These are phyloP conservation scores for Madurella mycetomatis DNA, from an alignment of 2,329 filamentous ascomycete species.

Conservation along the genomic window DNA sequence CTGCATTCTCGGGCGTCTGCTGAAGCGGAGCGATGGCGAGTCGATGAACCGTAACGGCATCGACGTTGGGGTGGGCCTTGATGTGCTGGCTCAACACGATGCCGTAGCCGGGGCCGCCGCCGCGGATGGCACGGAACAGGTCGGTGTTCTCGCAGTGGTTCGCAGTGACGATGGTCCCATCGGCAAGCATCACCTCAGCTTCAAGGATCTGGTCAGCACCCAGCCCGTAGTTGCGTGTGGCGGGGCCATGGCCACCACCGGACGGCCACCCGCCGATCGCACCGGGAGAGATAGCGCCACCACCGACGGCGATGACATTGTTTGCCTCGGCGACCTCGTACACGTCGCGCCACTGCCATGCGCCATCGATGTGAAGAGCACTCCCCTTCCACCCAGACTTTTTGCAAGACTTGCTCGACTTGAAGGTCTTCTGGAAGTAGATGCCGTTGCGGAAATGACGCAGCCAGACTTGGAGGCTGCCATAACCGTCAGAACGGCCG, in stretches of 20 bases:
- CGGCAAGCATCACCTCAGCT: slow-evolving; percentile 40
- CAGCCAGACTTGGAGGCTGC: slow-evolving; percentile 37
- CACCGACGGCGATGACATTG: slow-evolving; percentile 43
- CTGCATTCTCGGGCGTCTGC: slow-evolving; percentile 10
- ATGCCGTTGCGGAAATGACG: slow-evolving; percentile 34
- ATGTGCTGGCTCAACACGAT: slow-evolving; percentile 13
- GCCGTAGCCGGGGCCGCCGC: slow-evolving; percentile 18
- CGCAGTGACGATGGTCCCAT: slow-evolving; percentile 21
- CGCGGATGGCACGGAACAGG: slow-evolving; percentile 16
- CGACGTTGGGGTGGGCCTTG: slow-evolving; percentile 15
- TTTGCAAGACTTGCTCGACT: slow-evolving; percentile 4
- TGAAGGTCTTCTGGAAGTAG: slow-evolving; percentile 11
- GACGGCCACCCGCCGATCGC: slow-evolving; percentile 51
- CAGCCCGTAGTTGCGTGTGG: slow-evolving; percentile 43
- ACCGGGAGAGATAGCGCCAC: slow-evolving; percentile 47
- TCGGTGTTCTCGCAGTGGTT: slow-evolving; percentile 20
- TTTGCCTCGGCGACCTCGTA: slow-evolving; percentile 34
- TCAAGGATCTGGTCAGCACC: slow-evolving; percentile 50
- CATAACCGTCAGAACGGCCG: slow-evolving; percentile 35
- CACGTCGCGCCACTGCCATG: slow-evolving; percentile 31
- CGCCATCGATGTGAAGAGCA: slow-evolving; percentile 13
- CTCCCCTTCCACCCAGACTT: slow-evolving; percentile 15
- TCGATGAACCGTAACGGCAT: slow-evolving; percentile 2
- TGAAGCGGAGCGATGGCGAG: slow-evolving; percentile 8
- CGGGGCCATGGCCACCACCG: slow-evolving; percentile 49